These are phyloP conservation scores for Podospora fimiseda DNA, from an alignment of 495 filamentous ascomycete genomes.

Conservation along the genomic window DNA sequence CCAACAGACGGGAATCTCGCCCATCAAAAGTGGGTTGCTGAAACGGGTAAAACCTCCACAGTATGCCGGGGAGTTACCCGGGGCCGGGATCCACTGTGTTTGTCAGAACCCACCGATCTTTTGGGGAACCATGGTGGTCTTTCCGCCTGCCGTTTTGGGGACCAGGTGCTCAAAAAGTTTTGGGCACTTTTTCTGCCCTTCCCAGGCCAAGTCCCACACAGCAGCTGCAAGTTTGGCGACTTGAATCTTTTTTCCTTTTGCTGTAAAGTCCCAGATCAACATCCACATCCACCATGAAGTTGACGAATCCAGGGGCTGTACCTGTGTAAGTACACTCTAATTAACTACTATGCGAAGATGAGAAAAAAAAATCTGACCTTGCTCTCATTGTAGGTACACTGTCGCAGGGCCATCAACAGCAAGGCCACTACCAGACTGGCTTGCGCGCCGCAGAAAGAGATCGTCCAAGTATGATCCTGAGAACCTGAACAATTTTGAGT, in stretches of 20 bases:
- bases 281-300: constrained; percentile 58
- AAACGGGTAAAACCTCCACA: background rate
- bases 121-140: background rate
- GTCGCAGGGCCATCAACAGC: constrained; percentile 89
- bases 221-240: constrained; percentile 7
- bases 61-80: background rate
- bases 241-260: constrained; percentile 1
- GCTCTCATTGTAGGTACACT: constrained; percentile 52
- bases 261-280: background rate
- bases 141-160: constrained; percentile 17
- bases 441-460: constrained; percentile 82
- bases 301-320: constrained; percentile 79
- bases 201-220: constrained; percentile 4
- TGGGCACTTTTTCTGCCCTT: constrained; percentile 16
- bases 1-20: background rate
- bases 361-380: background rate
- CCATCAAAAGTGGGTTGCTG: background rate
- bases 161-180: constrained; percentile 13
- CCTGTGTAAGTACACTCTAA: constrained; percentile 55
- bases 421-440: constrained; percentile 89
- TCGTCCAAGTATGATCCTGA: constrained; percentile 90
- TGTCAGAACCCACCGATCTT: background rate
- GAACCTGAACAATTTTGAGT: constrained; percentile 86
- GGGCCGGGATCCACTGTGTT: background rate
- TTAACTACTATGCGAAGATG: background rate